phyloP scores from a whole-genome alignment of 768 basidiomycete species.

The Russula sp. region DNA sequence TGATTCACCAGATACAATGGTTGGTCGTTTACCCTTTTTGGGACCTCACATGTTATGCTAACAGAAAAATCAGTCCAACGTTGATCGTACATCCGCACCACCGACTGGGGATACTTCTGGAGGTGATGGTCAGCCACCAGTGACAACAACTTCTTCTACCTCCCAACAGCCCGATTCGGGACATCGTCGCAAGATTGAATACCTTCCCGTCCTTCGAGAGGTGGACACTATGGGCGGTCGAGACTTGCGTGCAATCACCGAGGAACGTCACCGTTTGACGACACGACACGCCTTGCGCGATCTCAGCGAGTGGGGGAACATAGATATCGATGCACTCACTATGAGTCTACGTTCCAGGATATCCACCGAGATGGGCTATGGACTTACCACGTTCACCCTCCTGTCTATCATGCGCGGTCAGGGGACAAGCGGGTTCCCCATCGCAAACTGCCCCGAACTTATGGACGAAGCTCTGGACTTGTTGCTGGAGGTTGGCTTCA shows the following conservation, averaged over 20 bases:
- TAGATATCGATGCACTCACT: slow-evolving; percentile 90
- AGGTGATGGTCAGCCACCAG: neutral
- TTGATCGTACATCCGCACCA: slow-evolving; percentile 24
- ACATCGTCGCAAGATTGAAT: slow-evolving; percentile 79
- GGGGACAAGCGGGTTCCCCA: slow-evolving; percentile 65
- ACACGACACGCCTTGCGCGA: slow-evolving; percentile 54
- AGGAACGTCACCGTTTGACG: slow-evolving; percentile 48
- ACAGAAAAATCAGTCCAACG: slow-evolving; percentile 24
- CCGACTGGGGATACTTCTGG: slow-evolving; percentile 20
- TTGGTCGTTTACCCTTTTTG: slow-evolving; percentile 21
- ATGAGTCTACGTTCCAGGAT: slow-evolving; percentile 88
- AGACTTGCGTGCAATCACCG: slow-evolving; percentile 61
- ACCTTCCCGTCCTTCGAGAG: slow-evolving; percentile 73
- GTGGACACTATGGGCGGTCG: slow-evolving; percentile 76
- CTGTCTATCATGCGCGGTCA: slow-evolving; percentile 72
- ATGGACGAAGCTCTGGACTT: slow-evolving; percentile 85
- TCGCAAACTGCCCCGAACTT: slow-evolving; percentile 70
- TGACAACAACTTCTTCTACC: neutral
- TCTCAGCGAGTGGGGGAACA: slow-evolving; percentile 78
- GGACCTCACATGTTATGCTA: neutral
- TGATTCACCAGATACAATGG: slow-evolving; percentile 30
- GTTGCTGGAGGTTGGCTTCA: slow-evolving; percentile 76
- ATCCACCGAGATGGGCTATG: slow-evolving; percentile 80
- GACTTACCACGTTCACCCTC: slow-evolving; percentile 79
- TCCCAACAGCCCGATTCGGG: slow-evolving; percentile 33